Base-by-base conservation (phyloP, 1,284 basidiomycete genomes). In the Ganoderma leucocontextum region DNA sequence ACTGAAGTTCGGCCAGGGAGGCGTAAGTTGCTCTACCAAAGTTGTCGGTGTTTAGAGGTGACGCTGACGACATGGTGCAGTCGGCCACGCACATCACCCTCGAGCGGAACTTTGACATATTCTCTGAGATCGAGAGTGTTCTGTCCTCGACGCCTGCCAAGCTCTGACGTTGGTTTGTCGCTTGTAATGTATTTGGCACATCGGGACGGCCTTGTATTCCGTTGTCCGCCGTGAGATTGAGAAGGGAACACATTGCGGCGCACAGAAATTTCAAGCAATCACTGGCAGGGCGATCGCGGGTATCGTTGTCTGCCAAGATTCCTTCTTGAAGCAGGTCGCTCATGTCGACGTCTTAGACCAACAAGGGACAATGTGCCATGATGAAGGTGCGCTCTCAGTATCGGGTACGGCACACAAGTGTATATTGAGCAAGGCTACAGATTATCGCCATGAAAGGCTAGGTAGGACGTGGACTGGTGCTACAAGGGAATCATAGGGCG, bases 21-120 rank as follows among this genome's bases (percentile, higher is more conserved):
- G 83, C 66, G 87, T 89, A 76, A 73, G 86, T 80, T 10, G 9
- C 19, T 33, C 10, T 7, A 55, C 65, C 25, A 12, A 25, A 25
- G 1, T 22, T 25, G 47, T 44, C 22, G 19, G 36, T 41, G 38
- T 63, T 33, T 33, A n/a, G 6, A 25, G 42, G 15, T 25, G 62
- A 13, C 60, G n/a, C 60, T 52, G 47, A 33, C 63, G n/a, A 47
- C 2, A 22, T 42, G 57, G 60, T 72, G 22, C 73, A 89, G 87
- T 75, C 82, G 25, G 80, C 84, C n/a, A 82, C 78, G 33, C 82
- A 86, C 66, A 83, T 89, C 36, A 77, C 75, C 4, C 71, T 91
- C 41, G 80, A 85, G 65, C 83, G 88, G 64, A 90, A 89, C 75
- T 89, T 90, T 70, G 83, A 90, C 73, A 82, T 91, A 10, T 88